These are phyloP conservation scores for Emiliania huxleyi DNA, from an alignment of 78 protist genomes.

Conservation along the genomic window DNA sequence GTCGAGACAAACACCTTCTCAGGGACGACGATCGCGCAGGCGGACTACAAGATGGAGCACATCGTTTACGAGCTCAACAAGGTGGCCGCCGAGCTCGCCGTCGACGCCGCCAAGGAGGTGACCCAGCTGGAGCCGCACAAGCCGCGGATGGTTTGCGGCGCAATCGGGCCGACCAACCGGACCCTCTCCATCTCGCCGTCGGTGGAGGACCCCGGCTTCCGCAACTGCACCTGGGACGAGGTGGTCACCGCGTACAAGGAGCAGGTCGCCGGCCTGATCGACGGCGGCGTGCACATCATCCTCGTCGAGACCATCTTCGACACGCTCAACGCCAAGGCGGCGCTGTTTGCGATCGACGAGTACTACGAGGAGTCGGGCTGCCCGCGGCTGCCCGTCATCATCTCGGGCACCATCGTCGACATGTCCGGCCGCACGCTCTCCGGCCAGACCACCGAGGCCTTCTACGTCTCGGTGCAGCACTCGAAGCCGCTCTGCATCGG, in stretches of 20 bases:
- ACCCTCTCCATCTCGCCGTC: constrained; percentile 93
- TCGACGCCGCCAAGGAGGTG: constrained; percentile 34
- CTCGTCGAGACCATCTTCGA: constrained; percentile 98
- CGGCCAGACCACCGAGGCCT: constrained; percentile 95
- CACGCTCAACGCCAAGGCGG: constrained; percentile 96
- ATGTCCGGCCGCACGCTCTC: constrained; percentile 92
- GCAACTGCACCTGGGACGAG: constrained; percentile 87
- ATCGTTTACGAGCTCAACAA: constrained; percentile 45
- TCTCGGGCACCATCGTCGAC: constrained; percentile 96
- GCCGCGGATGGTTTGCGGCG: constrained; percentile 93
- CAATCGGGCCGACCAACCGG: constrained; percentile 96
- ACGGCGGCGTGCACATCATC: constrained; percentile 94
- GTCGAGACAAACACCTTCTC: constrained; percentile 97
- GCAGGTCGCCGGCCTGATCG: constrained; percentile 81
- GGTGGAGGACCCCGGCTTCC: constrained; percentile 88
- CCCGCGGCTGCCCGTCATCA: constrained; percentile 1
- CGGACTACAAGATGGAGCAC: constrained; percentile 88
- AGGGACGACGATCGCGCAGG: constrained; percentile 72
- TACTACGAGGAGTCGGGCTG: constrained; percentile 65
- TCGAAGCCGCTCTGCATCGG: constrained; percentile 74
- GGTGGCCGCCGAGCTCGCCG: constrained; percentile 44
- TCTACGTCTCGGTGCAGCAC: constrained; percentile 72
- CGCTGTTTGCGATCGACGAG: constrained; percentile 85
- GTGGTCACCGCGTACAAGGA: constrained; percentile 85
- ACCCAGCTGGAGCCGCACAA: neutral